Conservation (phyloP, 208 protist species). For the Leishmania tropica region DNA sequence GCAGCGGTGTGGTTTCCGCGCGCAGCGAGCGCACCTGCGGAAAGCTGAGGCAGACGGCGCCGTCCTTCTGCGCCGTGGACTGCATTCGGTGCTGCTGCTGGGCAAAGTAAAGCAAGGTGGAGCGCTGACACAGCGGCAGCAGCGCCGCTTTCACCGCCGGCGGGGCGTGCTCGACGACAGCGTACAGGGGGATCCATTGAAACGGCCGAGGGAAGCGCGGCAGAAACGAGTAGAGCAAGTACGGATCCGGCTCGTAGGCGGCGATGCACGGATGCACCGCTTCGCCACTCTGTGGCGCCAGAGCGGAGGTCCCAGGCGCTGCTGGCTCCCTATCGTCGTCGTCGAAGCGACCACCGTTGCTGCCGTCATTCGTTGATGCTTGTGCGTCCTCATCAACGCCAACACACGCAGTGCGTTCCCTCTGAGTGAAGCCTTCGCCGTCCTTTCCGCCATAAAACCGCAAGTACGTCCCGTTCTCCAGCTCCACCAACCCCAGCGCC, state of each 20-base stretch:
- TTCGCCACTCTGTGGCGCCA: neutral
- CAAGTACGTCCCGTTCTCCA: slow-evolving; percentile 25
- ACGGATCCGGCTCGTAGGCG: slow-evolving; percentile 45
- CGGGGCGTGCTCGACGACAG: slow-evolving; percentile 33
- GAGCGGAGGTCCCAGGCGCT: neutral
- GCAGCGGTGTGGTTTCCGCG: slow-evolving; percentile 28
- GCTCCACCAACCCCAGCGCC: slow-evolving; percentile 17
- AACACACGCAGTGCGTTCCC: neutral
- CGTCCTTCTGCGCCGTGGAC: slow-evolving; percentile 49
- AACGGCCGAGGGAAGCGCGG: slow-evolving; percentile 13
- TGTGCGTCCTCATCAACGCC: neutral
- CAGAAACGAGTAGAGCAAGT: slow-evolving; percentile 35
- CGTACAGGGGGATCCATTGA: slow-evolving; percentile 42
- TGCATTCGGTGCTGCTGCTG: slow-evolving; percentile 64
- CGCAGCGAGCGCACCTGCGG: slow-evolving; percentile 13
- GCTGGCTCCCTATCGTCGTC: neutral
- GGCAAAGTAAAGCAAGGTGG: slow-evolving; percentile 63
- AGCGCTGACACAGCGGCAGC: slow-evolving; percentile 30
- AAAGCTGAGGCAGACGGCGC: slow-evolving; percentile 23
- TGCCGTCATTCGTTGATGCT: neutral
- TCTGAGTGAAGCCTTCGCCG: slow-evolving; percentile 14
- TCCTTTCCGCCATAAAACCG: slow-evolving; percentile 48
- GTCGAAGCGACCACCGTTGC: neutral
- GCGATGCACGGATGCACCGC: slow-evolving; percentile 29
- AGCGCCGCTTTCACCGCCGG: slow-evolving; percentile 27